Base-by-base conservation (phyloP, 495 filamentous ascomycete species). In the Annulohypoxylon maeteangense region DNA sequence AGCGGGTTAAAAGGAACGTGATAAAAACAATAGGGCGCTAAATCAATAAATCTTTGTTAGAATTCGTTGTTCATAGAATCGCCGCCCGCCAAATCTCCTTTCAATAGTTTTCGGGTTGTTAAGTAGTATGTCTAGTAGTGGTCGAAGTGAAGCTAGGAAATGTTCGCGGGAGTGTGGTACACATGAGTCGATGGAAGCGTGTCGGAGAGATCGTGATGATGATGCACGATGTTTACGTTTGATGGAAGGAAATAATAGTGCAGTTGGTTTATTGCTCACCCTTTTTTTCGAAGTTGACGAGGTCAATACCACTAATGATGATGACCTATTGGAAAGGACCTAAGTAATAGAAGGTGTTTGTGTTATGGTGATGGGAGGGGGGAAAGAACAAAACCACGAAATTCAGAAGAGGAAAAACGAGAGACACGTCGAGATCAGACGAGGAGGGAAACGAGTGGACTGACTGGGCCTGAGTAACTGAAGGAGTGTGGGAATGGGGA, bases 371-470 rank as follows among this genome's bases (percentile, higher is more conserved):
- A 53, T 58, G 60, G 57, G 34, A 18, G 54, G 31, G 60, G 60
- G 62, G 60, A 62, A 73, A 59, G 42, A 65, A 62, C 61, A 68
- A 68, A 73, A 68, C 20, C 53, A 65, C 70, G 45, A 63, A 73
- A 68, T 65, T 68, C 47, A 73, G 56, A 73, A 62, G 54, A 71
- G 58, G 59, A 72, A 67, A 72, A 73, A 68, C 55, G 70, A 73
- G 70, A 73, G 70, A 60, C 70, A 73, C 70, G 70, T 73, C 70
- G 70, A 73, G 65, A 73, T 73, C 70, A 62, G 70, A 73, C 70
- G 70, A 73, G 70, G 70, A 72, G 70, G 70, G 68, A 73, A 73
- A 73, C 65, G 70, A 73, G 70, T 73, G 70, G 70, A 73, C 70
- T 73, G 70, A 73, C 70, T 73, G 65, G 65, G 70, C 70, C 70